Conservation (phyloP, 306 rosid species). For the Vicia sativa region DNA sequence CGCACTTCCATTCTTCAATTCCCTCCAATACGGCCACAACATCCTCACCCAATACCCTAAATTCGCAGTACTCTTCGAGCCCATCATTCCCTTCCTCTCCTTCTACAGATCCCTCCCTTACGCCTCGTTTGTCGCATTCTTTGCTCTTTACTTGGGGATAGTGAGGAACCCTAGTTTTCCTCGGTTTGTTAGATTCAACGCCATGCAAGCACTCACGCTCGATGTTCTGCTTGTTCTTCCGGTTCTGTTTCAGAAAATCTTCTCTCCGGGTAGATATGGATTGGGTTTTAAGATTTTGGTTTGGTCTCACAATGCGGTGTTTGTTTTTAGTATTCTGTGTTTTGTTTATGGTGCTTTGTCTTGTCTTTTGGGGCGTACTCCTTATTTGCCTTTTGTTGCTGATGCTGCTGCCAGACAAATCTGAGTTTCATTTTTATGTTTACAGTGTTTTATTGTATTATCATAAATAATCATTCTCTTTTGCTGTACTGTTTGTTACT, state of each 20-base stretch:
- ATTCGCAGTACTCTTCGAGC: conserved; percentile 65
- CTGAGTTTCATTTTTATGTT: conserved; percentile 29
- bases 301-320: conserved; percentile 59
- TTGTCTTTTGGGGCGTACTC: conserved; percentile 75
- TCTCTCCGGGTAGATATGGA: conserved; percentile 66
- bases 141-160: conserved; percentile 82
- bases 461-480: background rate
- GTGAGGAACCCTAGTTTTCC: conserved; percentile 72
- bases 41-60: conserved; percentile 62
- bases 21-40: conserved; percentile 81
- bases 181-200: conserved; percentile 72
- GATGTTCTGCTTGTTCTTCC: conserved; percentile 84
- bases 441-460: background rate
- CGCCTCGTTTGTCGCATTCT: conserved; percentile 89
- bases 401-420: conserved; percentile 87
- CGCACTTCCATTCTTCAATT: conserved; percentile 88
- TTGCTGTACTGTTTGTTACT: background rate
- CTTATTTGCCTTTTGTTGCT: conserved; percentile 78
- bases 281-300: conserved; percentile 56
- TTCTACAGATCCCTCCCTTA: conserved; percentile 82
- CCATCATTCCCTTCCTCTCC: conserved; percentile 65
- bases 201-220: conserved; percentile 87
- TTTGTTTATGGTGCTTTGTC: conserved; percentile 58
- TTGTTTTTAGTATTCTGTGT: conserved; percentile 61
- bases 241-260: conserved; percentile 61